Percentiles rank a stretch among this genome's conserved stretches.
These are phyloP conservation scores for Citrus hindsii DNA, from an alignment of 345 rosid species.

Conservation along the genomic window DNA sequence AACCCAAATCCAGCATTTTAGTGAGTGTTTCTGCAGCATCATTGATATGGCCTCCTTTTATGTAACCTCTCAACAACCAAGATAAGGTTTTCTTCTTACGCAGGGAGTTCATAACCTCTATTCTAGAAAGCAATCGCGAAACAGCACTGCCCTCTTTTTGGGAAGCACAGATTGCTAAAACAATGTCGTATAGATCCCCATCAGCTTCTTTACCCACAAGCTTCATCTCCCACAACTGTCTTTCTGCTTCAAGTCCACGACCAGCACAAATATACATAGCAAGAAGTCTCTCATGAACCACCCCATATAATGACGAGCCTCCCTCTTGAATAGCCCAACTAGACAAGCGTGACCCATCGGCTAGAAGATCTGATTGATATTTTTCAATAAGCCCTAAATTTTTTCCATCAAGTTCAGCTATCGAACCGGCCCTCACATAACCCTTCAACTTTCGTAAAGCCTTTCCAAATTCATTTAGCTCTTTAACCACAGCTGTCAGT, in stretches of 20 bases:
- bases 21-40: constrained; percentile 69
- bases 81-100: constrained; percentile 65
- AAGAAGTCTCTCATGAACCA: constrained; percentile 80
- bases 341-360: constrained; percentile 59
- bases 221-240: constrained; percentile 90
- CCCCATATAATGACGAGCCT: constrained; percentile 48
- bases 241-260: constrained; percentile 79
- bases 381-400: constrained; percentile 51
- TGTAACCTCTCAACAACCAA: constrained; percentile 83
- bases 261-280: constrained; percentile 93
- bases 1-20: constrained; percentile 71
- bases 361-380: constrained; percentile 66
- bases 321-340: constrained; percentile 75
- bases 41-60: constrained; percentile 78
- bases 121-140: constrained; percentile 54
- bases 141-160: constrained; percentile 58
- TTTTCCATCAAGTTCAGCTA: constrained; percentile 55
- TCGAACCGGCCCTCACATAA: constrained; percentile 50
- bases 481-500: constrained; percentile 93
- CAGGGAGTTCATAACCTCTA: constrained; percentile 42
- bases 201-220: constrained; percentile 83
- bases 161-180: constrained; percentile 86
- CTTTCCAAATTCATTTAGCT: constrained; percentile 74
- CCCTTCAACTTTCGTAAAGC: constrained; percentile 67
- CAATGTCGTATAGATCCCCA: constrained; percentile 69